Evolutionary conservation across 257 asterid genomes (phyloP), one percentile per base, ranked within the genome.

Genomic region (Cordia subcordata): DNA sequence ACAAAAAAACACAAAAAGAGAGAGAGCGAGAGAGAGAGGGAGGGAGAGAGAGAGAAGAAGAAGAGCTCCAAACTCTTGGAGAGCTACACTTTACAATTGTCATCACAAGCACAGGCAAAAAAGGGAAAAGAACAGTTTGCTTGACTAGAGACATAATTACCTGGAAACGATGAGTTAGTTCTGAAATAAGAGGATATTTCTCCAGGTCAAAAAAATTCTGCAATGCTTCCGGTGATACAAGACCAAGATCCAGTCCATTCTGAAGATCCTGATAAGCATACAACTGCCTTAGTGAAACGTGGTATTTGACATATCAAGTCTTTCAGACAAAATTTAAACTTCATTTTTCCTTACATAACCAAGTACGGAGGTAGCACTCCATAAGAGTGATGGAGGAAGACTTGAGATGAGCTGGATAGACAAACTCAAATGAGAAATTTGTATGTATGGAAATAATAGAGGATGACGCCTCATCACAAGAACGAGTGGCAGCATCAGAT

Each of bases 201-300:
- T 91, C 96, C 63, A 87, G 82, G 79, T 91, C 94, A 64, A 87
- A 87, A 64, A 91, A 83, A 65, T 87, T 91, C 70, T 91, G 98
- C 57, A 91, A 88, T 74, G 77, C 95, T 73, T 91, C 98, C 0
- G 98, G 98, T 61, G 96, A 85, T 74, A 91, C 95, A 60, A 91
- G 80, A 58, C 96, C 98, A 65, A 83, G 96, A 82, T 91, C 98
- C 23, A 91, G 81, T 71, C 98, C 98, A 47, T 85, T 81, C 66
- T 91, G 98, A 68, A 87, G 85, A 77, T 91, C 98, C 98, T 91
- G 85, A 56, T 15, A 57, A 60, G 17, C 13, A 53, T 22, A 53
- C 3, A 23, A 21, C 1, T 49, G 23, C 8, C 1, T 53, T 21
- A 8, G 19, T 12, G 57, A 11, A 12, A 50, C 11, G 11, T 20